A percentile compares a stretch with the other conserved stretches of the same genome.
These are phyloP conservation scores for Nemania serpens DNA, from an alignment of 2,329 filamentous ascomycete species.

Conservation along the genomic window DNA sequence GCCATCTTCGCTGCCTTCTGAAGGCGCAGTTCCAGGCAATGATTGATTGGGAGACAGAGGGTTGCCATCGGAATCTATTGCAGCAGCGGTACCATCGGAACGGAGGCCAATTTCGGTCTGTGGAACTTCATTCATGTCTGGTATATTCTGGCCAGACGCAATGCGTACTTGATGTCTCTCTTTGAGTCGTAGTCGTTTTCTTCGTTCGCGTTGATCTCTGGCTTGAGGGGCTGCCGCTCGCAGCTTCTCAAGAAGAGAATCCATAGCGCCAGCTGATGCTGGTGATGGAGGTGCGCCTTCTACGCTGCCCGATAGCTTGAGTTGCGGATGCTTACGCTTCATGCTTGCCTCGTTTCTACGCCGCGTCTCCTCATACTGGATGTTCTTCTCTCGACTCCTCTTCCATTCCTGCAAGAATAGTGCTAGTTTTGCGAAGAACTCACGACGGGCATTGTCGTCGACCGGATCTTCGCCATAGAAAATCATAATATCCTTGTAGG, in stretches of 20 bases:
- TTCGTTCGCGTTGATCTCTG: slow-evolving; percentile 84
- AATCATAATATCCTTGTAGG: slow-evolving; percentile 92
- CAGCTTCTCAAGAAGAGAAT: slow-evolving; percentile 91
- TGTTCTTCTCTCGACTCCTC: slow-evolving; percentile 93
- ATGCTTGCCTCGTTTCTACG: slow-evolving; percentile 88
- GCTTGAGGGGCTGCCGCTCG: slow-evolving; percentile 90
- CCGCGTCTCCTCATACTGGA: slow-evolving; percentile 77
- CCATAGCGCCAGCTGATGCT: slow-evolving; percentile 87
- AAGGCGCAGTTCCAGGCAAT: slow-evolving; percentile 46
- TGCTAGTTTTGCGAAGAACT: slow-evolving; percentile 95
- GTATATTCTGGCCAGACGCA: slow-evolving; percentile 87
- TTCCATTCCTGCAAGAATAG: slow-evolving; percentile 93
- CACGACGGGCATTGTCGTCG: slow-evolving; percentile 89
- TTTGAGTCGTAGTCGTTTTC: slow-evolving; percentile 85
- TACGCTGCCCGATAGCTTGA: slow-evolving; percentile 58
- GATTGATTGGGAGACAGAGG: slow-evolving; percentile 56
- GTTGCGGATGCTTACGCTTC: slow-evolving; percentile 82
- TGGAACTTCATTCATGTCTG: slow-evolving; percentile 68
- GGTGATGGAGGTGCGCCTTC: slow-evolving; percentile 64
- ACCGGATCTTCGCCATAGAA: slow-evolving; percentile 94
- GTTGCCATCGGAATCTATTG: slow-evolving; percentile 54
- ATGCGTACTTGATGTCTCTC: slow-evolving; percentile 88
- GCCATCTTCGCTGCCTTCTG: slow-evolving; percentile 62
- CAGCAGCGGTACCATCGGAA: slow-evolving; percentile 42
- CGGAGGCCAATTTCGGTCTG: slow-evolving; percentile 54